Percentiles rank a stretch among this genome's conserved stretches.
Conservation (phyloP, 345 rosid species). For the Durio zibethinus region DNA sequence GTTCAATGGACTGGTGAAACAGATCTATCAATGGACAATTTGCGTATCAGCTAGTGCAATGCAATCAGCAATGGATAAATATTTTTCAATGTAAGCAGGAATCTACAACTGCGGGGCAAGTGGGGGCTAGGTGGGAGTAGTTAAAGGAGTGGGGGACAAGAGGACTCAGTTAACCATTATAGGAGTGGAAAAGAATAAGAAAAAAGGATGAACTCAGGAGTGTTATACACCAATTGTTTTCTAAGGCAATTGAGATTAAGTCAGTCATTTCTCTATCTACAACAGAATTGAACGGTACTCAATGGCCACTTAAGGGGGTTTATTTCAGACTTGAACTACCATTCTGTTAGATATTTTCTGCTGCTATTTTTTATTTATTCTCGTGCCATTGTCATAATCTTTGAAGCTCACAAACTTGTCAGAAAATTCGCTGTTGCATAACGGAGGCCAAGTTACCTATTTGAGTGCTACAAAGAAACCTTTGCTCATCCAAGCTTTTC, state of each 20-base stretch:
- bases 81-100: conserved; percentile 2
- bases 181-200: conserved; percentile 1
- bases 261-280: not conserved
- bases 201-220: not conserved
- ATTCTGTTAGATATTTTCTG: not conserved
- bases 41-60: conserved; percentile 5
- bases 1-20: conserved; percentile 32
- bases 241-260: not conserved
- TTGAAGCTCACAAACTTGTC: too few species aligned
- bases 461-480: too few species aligned
- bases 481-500: too few species aligned
- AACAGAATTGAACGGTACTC: not conserved
- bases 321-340: not conserved
- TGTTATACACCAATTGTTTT: not conserved
- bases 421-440: too few species aligned
- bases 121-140: conserved; percentile 12
- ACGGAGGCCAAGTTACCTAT: too few species aligned
- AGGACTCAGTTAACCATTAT: not conserved
- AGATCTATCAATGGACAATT: conserved; percentile 7
- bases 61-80: not conserved
- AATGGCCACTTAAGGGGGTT: not conserved
- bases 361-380: not conserved
- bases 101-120: not conserved
- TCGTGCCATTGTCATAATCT: not conserved
- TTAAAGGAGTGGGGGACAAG: not conserved